Evolutionary conservation across 2,329 filamentous ascomycete species (phyloP), one percentile per base, ranked within the genome.

Genomic region (Chaetoscypha palmicola): DNA sequence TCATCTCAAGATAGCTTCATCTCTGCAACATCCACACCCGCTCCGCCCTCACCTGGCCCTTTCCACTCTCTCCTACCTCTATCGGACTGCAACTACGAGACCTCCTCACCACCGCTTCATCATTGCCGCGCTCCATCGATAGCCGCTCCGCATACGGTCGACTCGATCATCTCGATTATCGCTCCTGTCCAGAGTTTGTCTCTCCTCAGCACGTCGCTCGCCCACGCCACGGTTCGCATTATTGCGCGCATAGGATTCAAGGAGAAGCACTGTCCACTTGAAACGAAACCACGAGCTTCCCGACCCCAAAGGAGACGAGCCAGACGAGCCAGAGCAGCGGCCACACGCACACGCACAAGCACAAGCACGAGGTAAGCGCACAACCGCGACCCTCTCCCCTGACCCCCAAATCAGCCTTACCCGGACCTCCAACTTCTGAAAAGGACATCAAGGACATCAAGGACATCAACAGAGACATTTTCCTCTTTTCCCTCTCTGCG

Each of bases 371-470:
- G 34, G 34, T 37, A 37, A 37, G 34, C 34, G 20, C 34, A 17
- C 34, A 17, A 23, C 16, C 17, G 21, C 26, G 26, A 12, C 12
- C 19, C 28, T 26, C 19, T 21, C 9, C 31, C 31, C n/a, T 9
- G 11, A 21, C 38, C 26, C 38, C 38, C 24, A 32, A 40, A 41
- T 41, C 39, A 34, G 39, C 39, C 39, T 35, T 26, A 37, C 34
- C 20, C 19, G 34, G n/a, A 12, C 32, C 14, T 34, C n/a, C 32
- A 16, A 16, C 17, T 4, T 34, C 32, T 10, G 19, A 16, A 3
- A 17, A 34, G n/a, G 11, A 10, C 32, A 17, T 10, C 32, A 16
- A 19, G 26, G 26, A 39, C 37, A 30, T 5, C 37, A 10, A 23
- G 23, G 31, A 16, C 16, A 39, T 16, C 7, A n/a, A n/a, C n/a